phyloP scores from a whole-genome alignment of 2,329 filamentous ascomycete genomes.

The Colletotrichum sp. region DNA sequence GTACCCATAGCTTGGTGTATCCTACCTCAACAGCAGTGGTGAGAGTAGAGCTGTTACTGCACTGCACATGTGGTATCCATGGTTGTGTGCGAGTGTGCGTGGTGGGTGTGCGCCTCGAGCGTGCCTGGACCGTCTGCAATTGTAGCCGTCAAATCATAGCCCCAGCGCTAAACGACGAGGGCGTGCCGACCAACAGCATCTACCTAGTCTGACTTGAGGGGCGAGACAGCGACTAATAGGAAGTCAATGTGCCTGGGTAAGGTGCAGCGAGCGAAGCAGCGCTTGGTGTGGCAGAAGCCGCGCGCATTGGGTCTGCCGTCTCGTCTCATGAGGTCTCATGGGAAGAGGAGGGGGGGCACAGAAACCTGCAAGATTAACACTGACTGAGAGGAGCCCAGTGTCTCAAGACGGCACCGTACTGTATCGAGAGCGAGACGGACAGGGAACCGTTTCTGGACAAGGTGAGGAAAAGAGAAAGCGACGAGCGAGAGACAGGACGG shows the following conservation, averaged over 20 bases:
- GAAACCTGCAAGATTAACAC: not conserved
- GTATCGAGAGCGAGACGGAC: not conserved
- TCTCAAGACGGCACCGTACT: not conserved
- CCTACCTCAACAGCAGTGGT: not conserved
- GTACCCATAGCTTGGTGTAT: not conserved
- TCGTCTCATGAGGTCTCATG: slow-evolving; percentile 1
- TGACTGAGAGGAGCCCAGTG: not conserved
- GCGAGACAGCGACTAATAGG: not conserved
- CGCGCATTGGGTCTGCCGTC: slow-evolving; percentile 12
- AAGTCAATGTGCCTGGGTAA: slow-evolving; percentile 3
- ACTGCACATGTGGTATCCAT: not conserved
- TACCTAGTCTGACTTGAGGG: not conserved
- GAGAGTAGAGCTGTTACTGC: not conserved
- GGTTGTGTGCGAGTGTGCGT: not conserved
- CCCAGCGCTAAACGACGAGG: slow-evolving; percentile 9
- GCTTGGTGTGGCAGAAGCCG: not conserved
- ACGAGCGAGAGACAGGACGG: not conserved
- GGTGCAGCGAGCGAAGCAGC: not conserved
- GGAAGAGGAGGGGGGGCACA: not conserved
- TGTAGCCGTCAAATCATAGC: slow-evolving; percentile 1
- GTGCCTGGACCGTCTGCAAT: slow-evolving; percentile 4
- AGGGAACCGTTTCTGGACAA: slow-evolving; percentile 1
- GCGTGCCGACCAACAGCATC: slow-evolving; percentile 3
- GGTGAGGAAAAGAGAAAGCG: not conserved
- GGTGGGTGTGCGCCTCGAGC: not conserved